Conservation (phyloP, 78 protist species). For the Dictyostelium intermedium region DNA sequence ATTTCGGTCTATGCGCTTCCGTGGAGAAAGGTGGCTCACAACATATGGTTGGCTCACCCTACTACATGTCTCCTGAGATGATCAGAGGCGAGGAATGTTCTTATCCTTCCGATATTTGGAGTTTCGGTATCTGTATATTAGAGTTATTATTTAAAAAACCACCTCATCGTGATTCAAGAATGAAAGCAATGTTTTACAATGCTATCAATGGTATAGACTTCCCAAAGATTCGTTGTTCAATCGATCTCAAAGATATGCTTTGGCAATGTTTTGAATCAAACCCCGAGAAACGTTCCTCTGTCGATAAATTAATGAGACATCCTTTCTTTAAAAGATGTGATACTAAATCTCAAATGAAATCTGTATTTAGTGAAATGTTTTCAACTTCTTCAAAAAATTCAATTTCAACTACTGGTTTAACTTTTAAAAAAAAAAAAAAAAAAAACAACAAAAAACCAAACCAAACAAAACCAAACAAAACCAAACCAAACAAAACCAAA, state of each 20-base stretch:
- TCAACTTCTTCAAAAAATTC: slow-evolving; percentile 14
- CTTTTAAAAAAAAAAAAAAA: neutral
- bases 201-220: slow-evolving; percentile 49
- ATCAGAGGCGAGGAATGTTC: slow-evolving; percentile 54
- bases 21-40: slow-evolving; percentile 20
- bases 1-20: slow-evolving; percentile 68
- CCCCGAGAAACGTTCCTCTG: slow-evolving; percentile 66
- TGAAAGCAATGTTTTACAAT: slow-evolving; percentile 66
- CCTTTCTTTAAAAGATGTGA: slow-evolving; percentile 68
- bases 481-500: no score
- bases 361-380: slow-evolving; percentile 42
- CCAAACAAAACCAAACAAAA: no score
- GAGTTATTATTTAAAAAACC: slow-evolving; percentile 54
- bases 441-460: no score
- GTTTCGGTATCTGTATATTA: slow-evolving; percentile 76
- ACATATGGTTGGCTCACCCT: slow-evolving; percentile 86
- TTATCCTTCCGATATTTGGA: slow-evolving; percentile 77
- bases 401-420: slow-evolving; percentile 56
- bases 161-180: slow-evolving; percentile 50
- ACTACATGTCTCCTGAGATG: slow-evolving; percentile 83
- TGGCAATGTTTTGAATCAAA: slow-evolving; percentile 80
- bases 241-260: slow-evolving; percentile 64
- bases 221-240: slow-evolving; percentile 48
- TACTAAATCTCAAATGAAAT: slow-evolving; percentile 54
- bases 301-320: slow-evolving; percentile 67